These are phyloP conservation scores for Entamoeba dispar DNA, from an alignment of 208 protist species.

Conservation along the genomic window DNA sequence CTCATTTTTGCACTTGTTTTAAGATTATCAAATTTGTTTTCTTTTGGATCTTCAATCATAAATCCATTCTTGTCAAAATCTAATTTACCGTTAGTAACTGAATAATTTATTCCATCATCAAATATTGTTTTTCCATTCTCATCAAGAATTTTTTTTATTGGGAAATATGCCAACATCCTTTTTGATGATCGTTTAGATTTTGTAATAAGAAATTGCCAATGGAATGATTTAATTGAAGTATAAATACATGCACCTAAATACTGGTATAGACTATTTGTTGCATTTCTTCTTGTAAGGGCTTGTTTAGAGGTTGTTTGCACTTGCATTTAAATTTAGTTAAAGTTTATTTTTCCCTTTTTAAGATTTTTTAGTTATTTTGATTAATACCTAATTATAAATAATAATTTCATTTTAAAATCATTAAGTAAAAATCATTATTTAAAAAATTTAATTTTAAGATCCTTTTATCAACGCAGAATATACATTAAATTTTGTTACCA, in stretches of 20 bases:
- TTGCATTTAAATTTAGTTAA: too few relatives aligned
- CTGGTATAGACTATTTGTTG: not conserved
- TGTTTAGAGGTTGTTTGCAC: not conserved
- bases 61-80: not conserved
- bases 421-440: too few relatives aligned
- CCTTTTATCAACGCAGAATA: too few relatives aligned
- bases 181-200: not conserved
- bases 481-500: too few relatives aligned
- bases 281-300: not conserved
- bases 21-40: not conserved
- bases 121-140: not conserved
- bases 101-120: not conserved
- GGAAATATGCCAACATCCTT: not conserved
- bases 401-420: too few relatives aligned
- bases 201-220: not conserved
- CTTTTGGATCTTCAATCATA: not conserved
- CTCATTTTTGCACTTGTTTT: not conserved
- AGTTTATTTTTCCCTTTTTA: too few relatives aligned
- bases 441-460: too few relatives aligned
- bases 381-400: too few relatives aligned
- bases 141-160: not conserved
- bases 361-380: too few relatives aligned
- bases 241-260: not conserved
- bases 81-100: not conserved
- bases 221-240: not conserved